Percentiles rank a stretch among this genome's conserved stretches.
phyloP scores from a whole-genome alignment of 140 eudicot species.

The Ambrosia hybrid region DNA sequence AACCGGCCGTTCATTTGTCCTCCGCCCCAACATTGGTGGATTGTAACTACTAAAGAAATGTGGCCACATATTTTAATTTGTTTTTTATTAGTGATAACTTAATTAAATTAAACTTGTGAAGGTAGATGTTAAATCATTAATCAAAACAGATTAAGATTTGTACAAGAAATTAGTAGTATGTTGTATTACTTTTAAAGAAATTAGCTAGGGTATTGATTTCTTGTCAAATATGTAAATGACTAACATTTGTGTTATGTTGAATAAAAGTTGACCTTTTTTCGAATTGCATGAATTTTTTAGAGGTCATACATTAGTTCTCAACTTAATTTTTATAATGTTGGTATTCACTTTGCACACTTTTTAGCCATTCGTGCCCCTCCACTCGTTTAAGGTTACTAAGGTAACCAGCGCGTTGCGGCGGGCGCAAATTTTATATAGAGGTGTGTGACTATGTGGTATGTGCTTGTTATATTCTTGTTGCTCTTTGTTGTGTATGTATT shows the following conservation, averaged over 20 bases:
- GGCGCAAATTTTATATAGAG: no score
- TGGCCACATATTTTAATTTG: background rate
- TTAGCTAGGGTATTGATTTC: background rate
- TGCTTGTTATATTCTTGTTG: no score
- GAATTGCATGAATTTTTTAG: background rate
- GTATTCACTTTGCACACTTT: no score
- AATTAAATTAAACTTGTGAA: background rate
- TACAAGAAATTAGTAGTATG: background rate
- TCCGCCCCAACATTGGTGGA: constrained; percentile 60
- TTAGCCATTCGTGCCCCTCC: no score
- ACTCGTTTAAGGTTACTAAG: no score
- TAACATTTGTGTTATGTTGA: constrained; percentile 3
- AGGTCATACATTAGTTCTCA: background rate
- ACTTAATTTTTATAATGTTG: background rate
- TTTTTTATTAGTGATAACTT: background rate
- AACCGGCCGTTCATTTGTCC: constrained; percentile 43
- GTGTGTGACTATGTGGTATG: no score
- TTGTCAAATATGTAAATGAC: constrained; percentile 3
- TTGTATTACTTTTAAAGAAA: no score
- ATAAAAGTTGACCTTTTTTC: background rate
- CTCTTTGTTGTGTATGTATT: no score
- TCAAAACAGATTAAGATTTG: background rate
- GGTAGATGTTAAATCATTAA: constrained; percentile 8
- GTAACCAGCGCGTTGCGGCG: no score
- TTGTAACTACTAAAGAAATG: constrained; percentile 57